These are phyloP conservation scores for Ogataea zsoltii DNA, from an alignment of 805 yeast genomes.

Conservation along the genomic window DNA sequence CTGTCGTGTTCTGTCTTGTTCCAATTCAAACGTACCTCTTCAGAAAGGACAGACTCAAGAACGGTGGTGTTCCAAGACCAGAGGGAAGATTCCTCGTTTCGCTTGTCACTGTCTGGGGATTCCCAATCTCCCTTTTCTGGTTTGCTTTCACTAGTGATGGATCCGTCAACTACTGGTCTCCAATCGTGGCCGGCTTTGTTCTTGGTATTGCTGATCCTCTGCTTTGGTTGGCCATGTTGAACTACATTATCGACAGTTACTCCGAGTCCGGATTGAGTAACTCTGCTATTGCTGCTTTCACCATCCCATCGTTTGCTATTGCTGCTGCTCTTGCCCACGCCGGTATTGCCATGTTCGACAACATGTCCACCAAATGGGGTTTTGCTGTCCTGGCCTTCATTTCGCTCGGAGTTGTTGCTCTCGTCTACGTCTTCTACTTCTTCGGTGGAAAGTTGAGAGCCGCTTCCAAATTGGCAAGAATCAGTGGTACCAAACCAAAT, in stretches of 20 bases:
- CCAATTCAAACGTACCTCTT: slow-evolving; percentile 36
- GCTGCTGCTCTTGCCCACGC: slow-evolving; percentile 39
- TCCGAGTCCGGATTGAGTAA: slow-evolving; percentile 35
- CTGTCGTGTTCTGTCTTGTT: slow-evolving; percentile 28
- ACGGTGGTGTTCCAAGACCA: slow-evolving; percentile 36
- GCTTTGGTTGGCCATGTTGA: slow-evolving; percentile 38
- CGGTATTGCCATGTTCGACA: slow-evolving; percentile 40
- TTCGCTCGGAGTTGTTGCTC: slow-evolving; percentile 33
- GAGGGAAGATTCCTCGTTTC: slow-evolving; percentile 37
- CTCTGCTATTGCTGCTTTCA: slow-evolving; percentile 39
- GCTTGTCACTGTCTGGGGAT: slow-evolving; percentile 38
- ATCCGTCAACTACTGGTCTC: slow-evolving; percentile 35
- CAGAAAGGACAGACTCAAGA: slow-evolving; percentile 31
- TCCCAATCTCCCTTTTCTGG: slow-evolving; percentile 38
- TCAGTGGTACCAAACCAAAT: slow-evolving; percentile 10
- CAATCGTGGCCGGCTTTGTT: slow-evolving; percentile 35
- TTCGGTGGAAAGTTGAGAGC: slow-evolving; percentile 34
- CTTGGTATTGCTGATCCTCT: slow-evolving; percentile 37
- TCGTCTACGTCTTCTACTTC: slow-evolving; percentile 37
- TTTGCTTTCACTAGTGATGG: slow-evolving; percentile 37
- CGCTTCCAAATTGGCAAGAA: slow-evolving; percentile 32
- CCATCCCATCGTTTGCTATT: slow-evolving; percentile 38
- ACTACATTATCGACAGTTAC: slow-evolving; percentile 37
- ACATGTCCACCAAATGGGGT: slow-evolving; percentile 39
- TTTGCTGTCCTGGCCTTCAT: slow-evolving; percentile 37